These are phyloP conservation scores for Wickerhamiella kurtzmanii DNA, from an alignment of 805 yeast genomes.

Conservation along the genomic window DNA sequence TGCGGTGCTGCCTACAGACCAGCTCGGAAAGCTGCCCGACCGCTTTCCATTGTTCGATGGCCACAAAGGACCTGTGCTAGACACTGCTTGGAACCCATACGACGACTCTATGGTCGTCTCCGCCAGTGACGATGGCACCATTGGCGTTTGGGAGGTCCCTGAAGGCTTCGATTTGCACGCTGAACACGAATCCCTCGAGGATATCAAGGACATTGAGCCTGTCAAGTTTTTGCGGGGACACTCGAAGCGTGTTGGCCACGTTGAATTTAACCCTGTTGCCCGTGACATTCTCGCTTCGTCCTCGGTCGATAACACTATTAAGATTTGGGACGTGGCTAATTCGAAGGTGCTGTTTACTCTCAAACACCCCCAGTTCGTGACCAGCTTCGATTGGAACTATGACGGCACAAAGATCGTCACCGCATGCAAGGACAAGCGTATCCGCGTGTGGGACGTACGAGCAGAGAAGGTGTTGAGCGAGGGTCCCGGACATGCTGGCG, in stretches of 20 bases:
- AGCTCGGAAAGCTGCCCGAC: conserved; percentile 88
- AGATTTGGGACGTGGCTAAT: conserved; percentile 75
- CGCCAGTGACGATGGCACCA: conserved; percentile 70
- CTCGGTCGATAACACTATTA: conserved; percentile 81
- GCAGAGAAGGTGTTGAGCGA: conserved; percentile 61
- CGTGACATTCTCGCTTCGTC: conserved; percentile 76
- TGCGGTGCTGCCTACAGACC: conserved; percentile 77
- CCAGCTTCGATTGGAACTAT: conserved; percentile 84
- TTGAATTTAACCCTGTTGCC: conserved; percentile 80
- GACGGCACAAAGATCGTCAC: conserved; percentile 82
- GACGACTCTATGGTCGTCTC: conserved; percentile 62
- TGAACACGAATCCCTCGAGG: conserved; percentile 32
- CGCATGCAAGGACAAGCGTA: conserved; percentile 76
- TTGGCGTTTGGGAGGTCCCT: conserved; percentile 82
- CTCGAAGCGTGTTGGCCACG: conserved; percentile 84
- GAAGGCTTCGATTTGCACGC: conserved; percentile 57
- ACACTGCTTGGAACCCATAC: conserved; percentile 92
- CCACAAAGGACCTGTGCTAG: conserved; percentile 88
- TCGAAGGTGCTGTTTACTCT: conserved; percentile 60
- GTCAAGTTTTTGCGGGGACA: conserved; percentile 67
- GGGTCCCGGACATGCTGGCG: conserved; percentile 86
- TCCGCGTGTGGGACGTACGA: conserved; percentile 86
- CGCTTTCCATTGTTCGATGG: conserved; percentile 88
- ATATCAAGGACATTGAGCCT: conserved; percentile 59
- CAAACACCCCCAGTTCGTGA: conserved; percentile 78